These are phyloP conservation scores for Phytophthora chlamydospora DNA, from an alignment of 352 stramenopile species.

Conservation along the genomic window DNA sequence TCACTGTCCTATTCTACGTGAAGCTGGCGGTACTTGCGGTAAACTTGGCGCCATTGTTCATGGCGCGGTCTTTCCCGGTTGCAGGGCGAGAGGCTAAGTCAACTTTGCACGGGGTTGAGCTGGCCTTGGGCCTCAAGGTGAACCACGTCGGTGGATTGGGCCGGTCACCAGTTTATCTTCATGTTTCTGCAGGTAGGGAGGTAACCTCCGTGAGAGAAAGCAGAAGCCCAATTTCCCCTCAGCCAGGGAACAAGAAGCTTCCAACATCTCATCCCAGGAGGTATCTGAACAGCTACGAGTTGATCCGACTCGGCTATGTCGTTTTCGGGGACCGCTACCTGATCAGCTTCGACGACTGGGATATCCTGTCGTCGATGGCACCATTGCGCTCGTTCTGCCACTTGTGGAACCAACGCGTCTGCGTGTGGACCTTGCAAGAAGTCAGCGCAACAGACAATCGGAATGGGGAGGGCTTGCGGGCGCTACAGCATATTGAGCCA, in stretches of 20 bases:
- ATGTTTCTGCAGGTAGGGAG: no score
- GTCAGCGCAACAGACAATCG: background rate
- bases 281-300: slow-evolving; percentile 28
- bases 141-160: slow-evolving; percentile 37
- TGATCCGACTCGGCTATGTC: slow-evolving; percentile 32
- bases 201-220: background rate
- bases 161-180: slow-evolving; percentile 2
- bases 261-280: background rate
- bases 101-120: slow-evolving; percentile 22
- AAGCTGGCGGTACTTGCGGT: slow-evolving; percentile 39
- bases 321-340: slow-evolving; percentile 32
- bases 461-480: background rate
- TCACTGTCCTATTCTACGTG: slow-evolving; percentile 22
- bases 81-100: background rate
- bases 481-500: background rate
- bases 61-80: slow-evolving; percentile 19
- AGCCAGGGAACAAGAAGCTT: no score
- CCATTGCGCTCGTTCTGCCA: slow-evolving; percentile 17
- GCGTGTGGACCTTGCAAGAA: slow-evolving; percentile 18
- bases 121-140: slow-evolving; percentile 29
- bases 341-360: slow-evolving; percentile 31
- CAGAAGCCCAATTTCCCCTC: background rate
- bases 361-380: slow-evolving; percentile 20
- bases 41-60: slow-evolving; percentile 34
- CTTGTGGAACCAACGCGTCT: slow-evolving; percentile 34